A percentile compares a stretch with the other conserved stretches of the same genome.
These are phyloP conservation scores for Phytopythium litorale DNA, from an alignment of 352 stramenopile species.

Conservation along the genomic window DNA sequence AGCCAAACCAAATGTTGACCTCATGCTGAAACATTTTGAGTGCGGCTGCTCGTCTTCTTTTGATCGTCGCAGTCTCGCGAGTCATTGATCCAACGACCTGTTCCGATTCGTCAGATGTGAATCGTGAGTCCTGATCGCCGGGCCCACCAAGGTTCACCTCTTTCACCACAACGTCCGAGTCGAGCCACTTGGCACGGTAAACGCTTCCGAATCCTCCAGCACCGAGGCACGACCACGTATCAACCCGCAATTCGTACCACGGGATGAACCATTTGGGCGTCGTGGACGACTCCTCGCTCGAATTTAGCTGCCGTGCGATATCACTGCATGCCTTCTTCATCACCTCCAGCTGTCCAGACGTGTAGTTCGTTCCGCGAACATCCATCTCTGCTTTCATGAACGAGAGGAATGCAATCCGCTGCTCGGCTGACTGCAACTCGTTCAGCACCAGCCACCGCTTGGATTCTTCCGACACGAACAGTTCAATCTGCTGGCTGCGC, in stretches of 20 bases:
- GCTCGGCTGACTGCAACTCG: neutral
- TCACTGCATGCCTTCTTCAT: conserved; percentile 4
- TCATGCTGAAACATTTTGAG: conserved; percentile 22
- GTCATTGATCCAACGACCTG: neutral
- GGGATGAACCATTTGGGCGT: conserved; percentile 3
- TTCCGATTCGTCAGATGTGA: neutral
- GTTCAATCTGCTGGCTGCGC: conserved; percentile 4
- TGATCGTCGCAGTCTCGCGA: neutral
- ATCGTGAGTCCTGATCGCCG: neutral
- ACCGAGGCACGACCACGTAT: neutral
- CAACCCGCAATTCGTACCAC: conserved; percentile 1
- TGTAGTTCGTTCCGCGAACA: neutral
- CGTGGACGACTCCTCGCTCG: neutral
- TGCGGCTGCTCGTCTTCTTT: conserved; percentile 1
- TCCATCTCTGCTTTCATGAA: conserved; percentile 1
- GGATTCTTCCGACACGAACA: conserved; percentile 6
- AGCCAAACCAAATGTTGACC: conserved; percentile 26
- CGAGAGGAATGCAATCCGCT: neutral
- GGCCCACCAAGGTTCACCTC: conserved; percentile 6
- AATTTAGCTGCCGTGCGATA: neutral
- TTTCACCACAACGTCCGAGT: conserved; percentile 18
- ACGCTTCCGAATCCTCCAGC: conserved; percentile 7
- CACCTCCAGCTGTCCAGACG: neutral
- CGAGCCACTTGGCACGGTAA: conserved; percentile 13
- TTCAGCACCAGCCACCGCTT: neutral